phyloP scores from a whole-genome alignment of 768 basidiomycete species.

The Suillus subluteus region DNA sequence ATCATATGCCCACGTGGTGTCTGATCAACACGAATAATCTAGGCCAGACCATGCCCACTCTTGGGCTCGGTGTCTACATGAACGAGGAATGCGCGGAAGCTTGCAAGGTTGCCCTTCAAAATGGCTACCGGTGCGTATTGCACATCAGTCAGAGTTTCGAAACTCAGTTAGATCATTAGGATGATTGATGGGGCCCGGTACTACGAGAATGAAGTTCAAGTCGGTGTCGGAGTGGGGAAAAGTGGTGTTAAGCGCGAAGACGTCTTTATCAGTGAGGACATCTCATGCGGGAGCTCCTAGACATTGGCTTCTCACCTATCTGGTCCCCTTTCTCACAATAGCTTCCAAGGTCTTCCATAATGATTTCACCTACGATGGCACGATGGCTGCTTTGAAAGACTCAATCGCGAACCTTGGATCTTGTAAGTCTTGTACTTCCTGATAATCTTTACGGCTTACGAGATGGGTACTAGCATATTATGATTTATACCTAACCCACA shows the following conservation, averaged over 20 bases:
- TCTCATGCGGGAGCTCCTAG: not conserved
- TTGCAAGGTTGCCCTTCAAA: slow-evolving; percentile 15
- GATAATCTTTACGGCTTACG: not conserved
- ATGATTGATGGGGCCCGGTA: slow-evolving; percentile 62
- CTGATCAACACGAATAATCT: too few relatives aligned
- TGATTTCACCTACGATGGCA: slow-evolving; percentile 45
- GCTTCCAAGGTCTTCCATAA: slow-evolving; percentile 14
- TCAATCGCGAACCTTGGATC: slow-evolving; percentile 56
- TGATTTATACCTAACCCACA: slow-evolving; percentile 75
- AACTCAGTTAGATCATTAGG: slow-evolving; percentile 12
- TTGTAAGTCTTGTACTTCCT: slow-evolving; percentile 39
- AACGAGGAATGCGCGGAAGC: slow-evolving; percentile 15
- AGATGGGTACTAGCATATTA: slow-evolving; percentile 46
- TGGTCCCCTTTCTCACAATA: not conserved
- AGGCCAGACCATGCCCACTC: slow-evolving; percentile 19
- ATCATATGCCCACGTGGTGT: too few relatives aligned
- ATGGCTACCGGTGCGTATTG: slow-evolving; percentile 15
- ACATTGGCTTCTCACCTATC: not conserved
- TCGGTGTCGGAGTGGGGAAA: slow-evolving; percentile 54
- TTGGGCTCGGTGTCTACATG: slow-evolving; percentile 20
- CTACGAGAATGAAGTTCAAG: slow-evolving; percentile 61
- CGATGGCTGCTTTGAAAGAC: slow-evolving; percentile 55
- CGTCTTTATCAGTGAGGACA: slow-evolving; percentile 59
- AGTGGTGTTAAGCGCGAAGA: slow-evolving; percentile 53
- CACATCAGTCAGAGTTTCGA: not conserved